Evolutionary conservation across 148 eudicot genomes (phyloP).

Genomic region (Euryodendron excelsum): DNA sequence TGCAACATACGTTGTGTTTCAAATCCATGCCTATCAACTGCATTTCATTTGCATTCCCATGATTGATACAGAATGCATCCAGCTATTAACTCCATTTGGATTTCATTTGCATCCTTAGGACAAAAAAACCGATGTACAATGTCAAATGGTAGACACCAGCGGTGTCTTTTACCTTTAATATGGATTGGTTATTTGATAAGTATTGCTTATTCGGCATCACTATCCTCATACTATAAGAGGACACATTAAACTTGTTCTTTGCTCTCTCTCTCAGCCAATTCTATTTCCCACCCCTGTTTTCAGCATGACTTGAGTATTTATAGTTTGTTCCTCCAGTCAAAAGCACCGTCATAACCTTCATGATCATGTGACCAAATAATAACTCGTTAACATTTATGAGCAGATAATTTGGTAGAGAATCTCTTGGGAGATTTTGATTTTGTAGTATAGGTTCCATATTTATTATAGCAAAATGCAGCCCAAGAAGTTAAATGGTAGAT

Average conservation of each 20-base stretch:
- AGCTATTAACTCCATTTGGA: not conserved
- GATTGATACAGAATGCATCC: not conserved
- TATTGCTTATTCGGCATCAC: not conserved
- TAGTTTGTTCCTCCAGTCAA: not conserved
- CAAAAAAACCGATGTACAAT: not conserved
- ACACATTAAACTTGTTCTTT: not conserved
- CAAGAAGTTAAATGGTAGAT: slow-evolving; percentile 79
- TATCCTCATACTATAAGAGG: too few species aligned
- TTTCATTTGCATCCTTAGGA: not conserved
- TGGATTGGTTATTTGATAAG: not conserved
- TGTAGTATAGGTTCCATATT: slow-evolving; percentile 70
- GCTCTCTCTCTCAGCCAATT: too few species aligned
- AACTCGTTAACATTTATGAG: not conserved
- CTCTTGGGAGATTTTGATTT: slow-evolving; percentile 75
- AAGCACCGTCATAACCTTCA: too few species aligned
- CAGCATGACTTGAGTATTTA: not conserved
- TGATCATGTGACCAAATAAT: not conserved
- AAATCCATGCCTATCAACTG: not conserved
- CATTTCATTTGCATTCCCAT: too few species aligned
- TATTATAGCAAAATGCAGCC: slow-evolving; percentile 66
- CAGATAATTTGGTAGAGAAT: slow-evolving; percentile 82
- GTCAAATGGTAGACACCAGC: not conserved
- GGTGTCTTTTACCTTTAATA: not conserved
- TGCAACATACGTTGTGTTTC: not conserved
- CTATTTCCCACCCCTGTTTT: not conserved